phyloP scores from a whole-genome alignment of 805 yeast species.

The Ogataea chonburiensis region DNA sequence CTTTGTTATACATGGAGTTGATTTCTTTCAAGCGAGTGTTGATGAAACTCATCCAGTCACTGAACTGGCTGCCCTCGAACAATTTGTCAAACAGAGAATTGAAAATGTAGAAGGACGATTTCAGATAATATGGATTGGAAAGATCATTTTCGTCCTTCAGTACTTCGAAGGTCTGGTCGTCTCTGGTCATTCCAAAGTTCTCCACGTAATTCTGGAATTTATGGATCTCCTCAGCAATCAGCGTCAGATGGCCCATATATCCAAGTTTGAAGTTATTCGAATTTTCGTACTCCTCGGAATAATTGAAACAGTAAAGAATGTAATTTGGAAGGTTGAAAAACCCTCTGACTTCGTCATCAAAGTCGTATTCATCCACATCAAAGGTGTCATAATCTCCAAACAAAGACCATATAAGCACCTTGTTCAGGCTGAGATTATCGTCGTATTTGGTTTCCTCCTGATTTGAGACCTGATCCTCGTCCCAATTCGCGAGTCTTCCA shows the following conservation, averaged over 20 bases:
- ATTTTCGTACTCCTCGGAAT: conserved; percentile 34
- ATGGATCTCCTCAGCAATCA: conserved; percentile 58
- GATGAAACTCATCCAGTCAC: conserved; percentile 50
- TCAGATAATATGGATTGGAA: conserved; percentile 31
- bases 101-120: conserved; percentile 33
- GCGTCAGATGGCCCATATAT: conserved; percentile 57
- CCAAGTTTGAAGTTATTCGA: conserved; percentile 48
- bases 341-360: conserved; percentile 29
- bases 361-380: conserved; percentile 14
- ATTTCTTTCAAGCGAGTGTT: conserved; percentile 48
- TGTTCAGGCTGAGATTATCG: conserved; percentile 34
- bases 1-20: conserved; percentile 55
- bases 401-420: conserved; percentile 36
- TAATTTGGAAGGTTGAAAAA: conserved; percentile 33
- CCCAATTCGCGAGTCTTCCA: conserved; percentile 49
- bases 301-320: conserved; percentile 30
- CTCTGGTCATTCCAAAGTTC: conserved; percentile 34
- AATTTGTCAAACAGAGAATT: conserved; percentile 33
- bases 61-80: conserved; percentile 27
- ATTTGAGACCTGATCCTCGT: conserved; percentile 35
- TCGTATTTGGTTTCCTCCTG: conserved; percentile 35
- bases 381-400: conserved; percentile 33
- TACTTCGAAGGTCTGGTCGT: conserved; percentile 33
- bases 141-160: conserved; percentile 29
- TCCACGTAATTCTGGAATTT: conserved; percentile 44